phyloP scores from a whole-genome alignment of 2,329 filamentous ascomycete species.

The Atkinsonella texensis region DNA sequence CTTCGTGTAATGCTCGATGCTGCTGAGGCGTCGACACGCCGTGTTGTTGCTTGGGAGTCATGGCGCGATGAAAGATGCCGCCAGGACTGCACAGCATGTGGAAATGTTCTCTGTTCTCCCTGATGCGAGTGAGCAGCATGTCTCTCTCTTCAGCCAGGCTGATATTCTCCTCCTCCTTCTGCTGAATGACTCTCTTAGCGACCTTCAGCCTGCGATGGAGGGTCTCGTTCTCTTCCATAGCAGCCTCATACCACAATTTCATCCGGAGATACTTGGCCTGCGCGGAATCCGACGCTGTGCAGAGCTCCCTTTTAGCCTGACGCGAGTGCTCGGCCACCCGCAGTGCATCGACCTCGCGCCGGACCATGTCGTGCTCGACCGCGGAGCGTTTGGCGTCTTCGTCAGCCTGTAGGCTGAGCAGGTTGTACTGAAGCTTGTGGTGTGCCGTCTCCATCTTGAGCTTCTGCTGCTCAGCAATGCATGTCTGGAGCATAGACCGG shows the following conservation, averaged over 20 bases:
- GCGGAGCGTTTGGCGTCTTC: slow-evolving; percentile 77
- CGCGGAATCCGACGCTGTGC: slow-evolving; percentile 38
- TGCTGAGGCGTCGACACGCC: slow-evolving; percentile 30
- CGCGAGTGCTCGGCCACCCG: slow-evolving; percentile 60
- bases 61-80: slow-evolving; percentile 49
- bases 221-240: slow-evolving; percentile 52
- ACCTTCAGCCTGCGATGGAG: slow-evolving; percentile 54
- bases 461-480: slow-evolving; percentile 43
- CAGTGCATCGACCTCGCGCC: slow-evolving; percentile 75
- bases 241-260: slow-evolving; percentile 52
- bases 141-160: slow-evolving; percentile 63
- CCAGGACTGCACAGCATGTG: slow-evolving; percentile 67
- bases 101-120: slow-evolving; percentile 81
- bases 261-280: slow-evolving; percentile 47
- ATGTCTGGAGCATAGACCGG: slow-evolving; percentile 41
- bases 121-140: slow-evolving; percentile 69
- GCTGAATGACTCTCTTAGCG: slow-evolving; percentile 67
- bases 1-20: slow-evolving; percentile 27
- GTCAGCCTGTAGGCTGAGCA: slow-evolving; percentile 71
- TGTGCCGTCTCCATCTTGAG: slow-evolving; percentile 77
- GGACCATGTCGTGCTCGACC: slow-evolving; percentile 86
- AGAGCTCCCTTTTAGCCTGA: slow-evolving; percentile 44
- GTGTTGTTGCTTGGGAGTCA: slow-evolving; percentile 42
- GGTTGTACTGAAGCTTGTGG: slow-evolving; percentile 79
- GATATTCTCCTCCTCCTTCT: slow-evolving; percentile 62